Base-by-base conservation (phyloP, 768 basidiomycete species). In the Lactarius hengduanensis region DNA sequence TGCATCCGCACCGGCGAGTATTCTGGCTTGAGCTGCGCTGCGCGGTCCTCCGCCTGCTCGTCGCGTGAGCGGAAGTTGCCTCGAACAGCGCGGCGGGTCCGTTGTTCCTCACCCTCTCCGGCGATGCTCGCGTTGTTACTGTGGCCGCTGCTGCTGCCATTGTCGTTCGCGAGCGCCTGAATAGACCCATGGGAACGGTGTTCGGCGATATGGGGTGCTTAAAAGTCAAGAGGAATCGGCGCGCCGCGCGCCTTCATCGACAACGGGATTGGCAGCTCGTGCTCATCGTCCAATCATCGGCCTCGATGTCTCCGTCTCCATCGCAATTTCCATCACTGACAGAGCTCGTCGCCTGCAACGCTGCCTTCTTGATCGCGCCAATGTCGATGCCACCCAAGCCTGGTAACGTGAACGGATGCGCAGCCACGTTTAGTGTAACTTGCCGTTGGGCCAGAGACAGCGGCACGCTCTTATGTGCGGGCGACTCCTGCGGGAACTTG, bases 141-240 rank as follows among this genome's bases (percentile, higher is more conserved):
- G 53, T 76, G 77, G 57, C 69, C 72, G 64, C 69, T 71, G 11
- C 43, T 36, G 8, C 58, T 34, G 54, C 45, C 47, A 15, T 50
- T 50, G n/a, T 22, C 47, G 59, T 78, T 82, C 32, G 83, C 86
- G 58, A 92, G 80, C 13, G 90, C 89, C 77, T 93, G 83, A 94
- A 94, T 63, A 93, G 73, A 2, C 91, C 91, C 40, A 92, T 92
- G 22, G 92, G 92, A 9, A 93, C 88, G 9, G 90, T 94, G 71
- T 91, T 92, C 43, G 80, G 85, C 18, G 83, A 82, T 15, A 81
- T 75, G 18, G 85, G 81, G 65, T 85, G 84, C 72, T 80, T 86
- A 79, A 79, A 92, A 94, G 74, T 92, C 91, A n/a, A 85, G 73
- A 18, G 90, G 91, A 65, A 92, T 87, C 11, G 90, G 92, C 8